phyloP scores from a whole-genome alignment of 441 rosid species.

The Flueggea neowawraea region DNA sequence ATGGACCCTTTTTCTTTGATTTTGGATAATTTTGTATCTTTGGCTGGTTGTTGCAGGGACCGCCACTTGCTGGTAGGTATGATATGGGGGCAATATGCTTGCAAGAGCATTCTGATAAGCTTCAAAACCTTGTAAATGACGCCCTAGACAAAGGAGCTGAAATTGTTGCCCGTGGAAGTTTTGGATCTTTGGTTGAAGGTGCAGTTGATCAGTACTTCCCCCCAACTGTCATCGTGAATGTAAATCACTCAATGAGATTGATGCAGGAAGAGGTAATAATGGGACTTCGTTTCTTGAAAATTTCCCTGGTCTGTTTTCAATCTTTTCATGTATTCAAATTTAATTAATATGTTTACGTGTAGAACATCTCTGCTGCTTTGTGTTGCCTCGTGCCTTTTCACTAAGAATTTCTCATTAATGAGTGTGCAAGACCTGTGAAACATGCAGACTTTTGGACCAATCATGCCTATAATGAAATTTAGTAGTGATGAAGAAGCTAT shows the following conservation, averaged over 20 bases:
- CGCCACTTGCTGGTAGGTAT: slow-evolving; percentile 83
- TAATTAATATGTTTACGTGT: too few species aligned
- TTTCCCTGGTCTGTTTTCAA: too few species aligned
- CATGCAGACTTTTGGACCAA: slow-evolving; percentile 93
- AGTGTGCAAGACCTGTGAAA: slow-evolving; percentile 9
- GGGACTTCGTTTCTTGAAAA: background rate
- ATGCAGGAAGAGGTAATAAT: slow-evolving; percentile 94
- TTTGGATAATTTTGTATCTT: background rate
- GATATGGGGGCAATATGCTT: slow-evolving; percentile 99
- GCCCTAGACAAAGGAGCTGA: slow-evolving; percentile 92
- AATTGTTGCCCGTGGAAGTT: slow-evolving; percentile 87
- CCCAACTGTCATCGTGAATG: slow-evolving; percentile 83
- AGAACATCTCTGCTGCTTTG: too few species aligned
- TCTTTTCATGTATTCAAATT: too few species aligned
- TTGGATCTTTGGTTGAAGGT: slow-evolving; percentile 88
- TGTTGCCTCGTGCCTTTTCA: too few species aligned
- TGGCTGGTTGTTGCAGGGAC: slow-evolving; percentile 54
- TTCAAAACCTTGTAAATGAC: slow-evolving; percentile 82
- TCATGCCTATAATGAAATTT: slow-evolving; percentile 97
- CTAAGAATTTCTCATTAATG: too few species aligned
- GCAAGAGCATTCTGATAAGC: slow-evolving; percentile 90
- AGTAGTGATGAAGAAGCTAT: slow-evolving; percentile 87
- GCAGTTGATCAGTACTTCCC: slow-evolving; percentile 97
- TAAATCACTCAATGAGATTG: slow-evolving; percentile 83
- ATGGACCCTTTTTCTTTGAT: background rate